These are phyloP conservation scores for Ilyonectria mors-panacis DNA, from an alignment of 2,329 filamentous ascomycete species.

Conservation along the genomic window DNA sequence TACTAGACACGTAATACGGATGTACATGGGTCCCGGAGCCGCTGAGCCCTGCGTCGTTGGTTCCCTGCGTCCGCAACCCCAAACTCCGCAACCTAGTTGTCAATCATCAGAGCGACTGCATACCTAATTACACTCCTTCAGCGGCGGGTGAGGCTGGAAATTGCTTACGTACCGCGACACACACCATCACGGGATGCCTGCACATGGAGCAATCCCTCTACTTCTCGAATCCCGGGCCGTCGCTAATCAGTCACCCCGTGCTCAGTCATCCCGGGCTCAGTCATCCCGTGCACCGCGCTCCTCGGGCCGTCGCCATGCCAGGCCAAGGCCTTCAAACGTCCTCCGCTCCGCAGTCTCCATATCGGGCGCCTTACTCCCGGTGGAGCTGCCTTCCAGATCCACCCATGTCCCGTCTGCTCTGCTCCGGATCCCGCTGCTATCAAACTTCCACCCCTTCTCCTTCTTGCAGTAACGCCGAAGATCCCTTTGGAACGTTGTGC, in stretches of 20 bases:
- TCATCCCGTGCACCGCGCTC: constrained; percentile 78
- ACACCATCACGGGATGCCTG: not conserved
- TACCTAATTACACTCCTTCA: not conserved
- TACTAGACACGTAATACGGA: not conserved
- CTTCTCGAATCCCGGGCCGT: not conserved
- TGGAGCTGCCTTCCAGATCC: constrained; percentile 73
- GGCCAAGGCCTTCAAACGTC: constrained; percentile 82
- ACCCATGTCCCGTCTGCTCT: constrained; percentile 76
- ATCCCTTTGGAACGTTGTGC: constrained; percentile 91
- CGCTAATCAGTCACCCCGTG: not conserved
- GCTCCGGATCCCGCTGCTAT: constrained; percentile 87
- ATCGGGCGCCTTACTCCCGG: constrained; percentile 65
- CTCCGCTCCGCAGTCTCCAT: constrained; percentile 83
- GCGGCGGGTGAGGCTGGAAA: not conserved
- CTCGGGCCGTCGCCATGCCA: constrained; percentile 76
- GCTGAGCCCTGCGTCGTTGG: not conserved
- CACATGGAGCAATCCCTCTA: not conserved
- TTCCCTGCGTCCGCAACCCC: constrained; percentile 19
- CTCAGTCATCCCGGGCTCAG: constrained; percentile 65
- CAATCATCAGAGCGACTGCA: not conserved
- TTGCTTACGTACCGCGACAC: not conserved
- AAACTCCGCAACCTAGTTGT: constrained; percentile 34
- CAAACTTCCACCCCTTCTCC: constrained; percentile 84
- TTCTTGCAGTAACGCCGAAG: constrained; percentile 84
- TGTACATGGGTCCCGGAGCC: no score